These are phyloP conservation scores for Allomyces macrogynus DNA, from an alignment of 192 early-diverging fungal species.

Conservation along the genomic window DNA sequence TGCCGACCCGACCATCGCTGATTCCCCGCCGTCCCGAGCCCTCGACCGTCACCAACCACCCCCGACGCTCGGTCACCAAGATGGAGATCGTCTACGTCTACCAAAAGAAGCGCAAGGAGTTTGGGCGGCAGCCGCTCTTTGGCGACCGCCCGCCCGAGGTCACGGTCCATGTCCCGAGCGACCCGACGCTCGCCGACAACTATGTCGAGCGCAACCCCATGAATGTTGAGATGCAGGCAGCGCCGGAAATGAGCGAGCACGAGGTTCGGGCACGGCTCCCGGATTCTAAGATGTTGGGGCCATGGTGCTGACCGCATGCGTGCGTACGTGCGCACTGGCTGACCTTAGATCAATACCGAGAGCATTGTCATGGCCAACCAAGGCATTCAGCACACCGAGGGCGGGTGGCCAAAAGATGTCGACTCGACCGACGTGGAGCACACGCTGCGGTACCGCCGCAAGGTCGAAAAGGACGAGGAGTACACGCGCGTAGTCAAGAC, in stretches of 20 bases:
- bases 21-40: no score
- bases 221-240: slow-evolving; percentile 21
- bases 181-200: slow-evolving; percentile 23
- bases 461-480: slow-evolving; percentile 45
- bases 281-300: no score
- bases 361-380: slow-evolving; percentile 21
- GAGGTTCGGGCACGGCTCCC: slow-evolving; percentile 14
- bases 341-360: slow-evolving; percentile 33
- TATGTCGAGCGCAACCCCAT: slow-evolving; percentile 29
- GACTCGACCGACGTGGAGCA: slow-evolving; percentile 38
- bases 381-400: slow-evolving; percentile 32
- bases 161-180: slow-evolving; percentile 16
- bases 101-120: slow-evolving; percentile 32
- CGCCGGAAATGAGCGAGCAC: slow-evolving; percentile 35
- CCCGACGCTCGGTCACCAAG: no score
- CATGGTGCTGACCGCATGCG: no score
- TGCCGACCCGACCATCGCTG: no score
- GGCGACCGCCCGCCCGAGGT: slow-evolving; percentile 18
- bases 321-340: no score
- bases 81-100: slow-evolving; percentile 48
- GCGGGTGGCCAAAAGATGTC: slow-evolving; percentile 45
- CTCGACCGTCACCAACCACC: no score
- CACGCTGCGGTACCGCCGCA: slow-evolving; percentile 38
- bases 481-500: slow-evolving; percentile 27
- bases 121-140: slow-evolving; percentile 32